These are phyloP conservation scores for Carpinus fangiana DNA, from an alignment of 306 rosid genomes.

Conservation along the genomic window DNA sequence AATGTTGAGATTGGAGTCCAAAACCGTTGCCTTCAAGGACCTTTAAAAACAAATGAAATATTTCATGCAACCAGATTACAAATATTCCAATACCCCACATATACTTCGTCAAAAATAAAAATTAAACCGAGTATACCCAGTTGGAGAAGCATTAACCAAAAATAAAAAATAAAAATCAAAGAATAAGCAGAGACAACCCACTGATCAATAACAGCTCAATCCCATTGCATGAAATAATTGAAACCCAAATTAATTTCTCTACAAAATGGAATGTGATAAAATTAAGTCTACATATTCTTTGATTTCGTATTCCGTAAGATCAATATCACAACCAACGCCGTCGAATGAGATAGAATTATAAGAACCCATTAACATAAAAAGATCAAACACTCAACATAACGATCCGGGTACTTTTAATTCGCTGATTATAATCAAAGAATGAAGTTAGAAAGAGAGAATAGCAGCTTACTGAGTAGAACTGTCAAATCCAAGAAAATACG, in stretches of 20 bases:
- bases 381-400: background rate
- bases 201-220: background rate
- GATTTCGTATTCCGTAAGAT: too few species aligned
- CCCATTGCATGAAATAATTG: background rate
- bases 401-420: conserved; percentile 19
- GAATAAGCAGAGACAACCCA: background rate
- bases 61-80: conserved; percentile 22
- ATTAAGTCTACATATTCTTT: background rate
- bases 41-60: conserved; percentile 34
- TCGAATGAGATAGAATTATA: background rate
- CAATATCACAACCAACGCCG: too few species aligned
- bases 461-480: conserved; percentile 85
- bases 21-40: conserved; percentile 91
- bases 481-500: conserved; percentile 84
- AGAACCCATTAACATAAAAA: conserved; percentile 3
- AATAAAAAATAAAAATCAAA: background rate
- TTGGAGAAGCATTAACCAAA: background rate
- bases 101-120: background rate
- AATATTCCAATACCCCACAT: background rate
- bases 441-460: background rate
- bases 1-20: conserved; percentile 74
- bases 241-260: background rate
- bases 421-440: background rate
- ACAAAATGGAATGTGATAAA: background rate
- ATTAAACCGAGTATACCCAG: background rate